These are phyloP conservation scores for Penicillium sp. DNA, from an alignment of 2,329 filamentous ascomycete genomes.

Conservation along the genomic window DNA sequence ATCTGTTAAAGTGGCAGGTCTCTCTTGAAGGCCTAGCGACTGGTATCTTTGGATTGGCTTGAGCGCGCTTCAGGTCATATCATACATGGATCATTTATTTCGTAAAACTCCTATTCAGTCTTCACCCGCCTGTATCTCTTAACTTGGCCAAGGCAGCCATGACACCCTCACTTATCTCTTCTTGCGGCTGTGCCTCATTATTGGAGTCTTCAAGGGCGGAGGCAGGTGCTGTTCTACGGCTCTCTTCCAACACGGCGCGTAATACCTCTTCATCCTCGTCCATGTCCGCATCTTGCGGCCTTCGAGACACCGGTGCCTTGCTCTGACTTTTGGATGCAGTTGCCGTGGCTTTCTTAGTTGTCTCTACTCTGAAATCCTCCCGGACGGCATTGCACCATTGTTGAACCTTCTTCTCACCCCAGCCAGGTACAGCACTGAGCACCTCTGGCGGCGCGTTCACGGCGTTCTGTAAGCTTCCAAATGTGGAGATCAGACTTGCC, in stretches of 20 bases:
- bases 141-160: slow-evolving; percentile 59
- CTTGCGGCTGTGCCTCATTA: slow-evolving; percentile 5
- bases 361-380: slow-evolving; percentile 77
- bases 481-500: slow-evolving; percentile 82
- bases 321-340: slow-evolving; percentile 24
- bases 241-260: slow-evolving; percentile 30
- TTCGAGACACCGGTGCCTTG: slow-evolving; percentile 20
- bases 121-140: slow-evolving; percentile 38
- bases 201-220: neutral
- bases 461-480: slow-evolving; percentile 82
- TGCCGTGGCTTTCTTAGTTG: slow-evolving; percentile 60
- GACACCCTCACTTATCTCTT: slow-evolving; percentile 56
- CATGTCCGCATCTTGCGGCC: slow-evolving; percentile 12
- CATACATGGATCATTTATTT: neutral
- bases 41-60: neutral
- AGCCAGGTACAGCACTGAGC: slow-evolving; percentile 79
- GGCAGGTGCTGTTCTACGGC: slow-evolving; percentile 19
- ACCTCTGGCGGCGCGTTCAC: slow-evolving; percentile 87
- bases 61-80: neutral
- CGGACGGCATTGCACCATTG: slow-evolving; percentile 78
- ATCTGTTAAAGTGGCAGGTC: neutral
- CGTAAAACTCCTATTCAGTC: neutral
- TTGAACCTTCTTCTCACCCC: slow-evolving; percentile 93
- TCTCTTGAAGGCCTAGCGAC: neutral
- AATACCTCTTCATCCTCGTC: slow-evolving; percentile 51